These are phyloP conservation scores for Orbilia ellipsospora DNA, from an alignment of 2,329 filamentous ascomycete genomes.

Conservation along the genomic window DNA sequence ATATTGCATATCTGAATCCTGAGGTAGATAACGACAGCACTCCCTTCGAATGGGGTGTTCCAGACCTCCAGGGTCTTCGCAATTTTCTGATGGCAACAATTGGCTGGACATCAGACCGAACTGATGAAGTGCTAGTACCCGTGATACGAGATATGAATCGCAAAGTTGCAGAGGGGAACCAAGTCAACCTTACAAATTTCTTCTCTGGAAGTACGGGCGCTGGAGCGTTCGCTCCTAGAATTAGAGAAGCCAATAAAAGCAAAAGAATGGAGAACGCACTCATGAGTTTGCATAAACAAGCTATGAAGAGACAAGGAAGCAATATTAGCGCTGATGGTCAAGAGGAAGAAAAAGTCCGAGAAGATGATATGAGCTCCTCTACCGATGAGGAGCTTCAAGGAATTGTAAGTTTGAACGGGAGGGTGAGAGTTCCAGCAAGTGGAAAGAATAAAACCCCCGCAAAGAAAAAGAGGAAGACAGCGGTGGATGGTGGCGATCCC, in stretches of 20 bases:
- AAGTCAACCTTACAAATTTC: conserved; percentile 94
- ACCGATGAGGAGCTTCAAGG: conserved; percentile 44
- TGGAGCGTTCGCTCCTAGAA: conserved; percentile 77
- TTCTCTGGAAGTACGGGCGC: conserved; percentile 80
- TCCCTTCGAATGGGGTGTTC: conserved; percentile 93
- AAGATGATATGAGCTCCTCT: conserved; percentile 51
- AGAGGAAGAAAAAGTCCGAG: conserved; percentile 46
- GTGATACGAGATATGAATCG: conserved; percentile 96
- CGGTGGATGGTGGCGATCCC: background rate
- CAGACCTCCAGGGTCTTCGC: conserved; percentile 85
- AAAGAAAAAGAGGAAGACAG: conserved; percentile 45
- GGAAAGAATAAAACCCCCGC: conserved; percentile 27
- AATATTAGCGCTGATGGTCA: conserved; percentile 56
- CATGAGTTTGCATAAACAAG: conserved; percentile 69
- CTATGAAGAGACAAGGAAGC: conserved; percentile 58
- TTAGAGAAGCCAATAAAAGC: conserved; percentile 72
- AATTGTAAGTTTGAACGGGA: conserved; percentile 48
- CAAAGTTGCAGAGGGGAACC: conserved; percentile 86
- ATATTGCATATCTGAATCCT: conserved; percentile 83
- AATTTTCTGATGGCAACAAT: conserved; percentile 90
- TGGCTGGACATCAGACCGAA: conserved; percentile 90
- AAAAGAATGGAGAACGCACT: conserved; percentile 82
- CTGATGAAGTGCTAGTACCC: conserved; percentile 93
- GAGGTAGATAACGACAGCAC: conserved; percentile 84
- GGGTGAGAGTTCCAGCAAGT: conserved; percentile 21